A percentile compares a stretch with the other conserved stretches of the same genome.
phyloP scores from a whole-genome alignment of 225 moss, liverwort and hornwort species.

The Antitrichia curtipendula region DNA sequence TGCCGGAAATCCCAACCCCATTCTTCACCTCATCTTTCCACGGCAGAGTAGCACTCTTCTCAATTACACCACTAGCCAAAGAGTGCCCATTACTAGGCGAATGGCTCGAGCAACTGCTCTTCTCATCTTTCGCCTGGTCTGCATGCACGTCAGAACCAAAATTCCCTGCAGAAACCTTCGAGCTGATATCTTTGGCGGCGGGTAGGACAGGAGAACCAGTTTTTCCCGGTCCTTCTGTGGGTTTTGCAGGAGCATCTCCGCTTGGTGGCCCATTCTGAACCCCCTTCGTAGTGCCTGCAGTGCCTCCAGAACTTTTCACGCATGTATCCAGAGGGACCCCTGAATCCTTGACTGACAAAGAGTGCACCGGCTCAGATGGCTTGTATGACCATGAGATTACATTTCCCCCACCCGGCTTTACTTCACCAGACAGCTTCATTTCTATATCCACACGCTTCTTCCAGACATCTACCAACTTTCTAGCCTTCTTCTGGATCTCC shows the following conservation, averaged over 20 bases:
- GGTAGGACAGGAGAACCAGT: conserved; percentile 19
- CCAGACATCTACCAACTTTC: conserved; percentile 91
- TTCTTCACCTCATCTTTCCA: conserved; percentile 90
- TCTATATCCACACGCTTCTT: conserved; percentile 94
- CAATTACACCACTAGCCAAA: conserved; percentile 55
- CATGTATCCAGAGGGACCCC: conserved; percentile 51
- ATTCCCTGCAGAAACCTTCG: conserved; percentile 10
- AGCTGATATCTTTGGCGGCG: conserved; percentile 27
- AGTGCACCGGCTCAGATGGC: conserved; percentile 62
- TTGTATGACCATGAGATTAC: conserved; percentile 62
- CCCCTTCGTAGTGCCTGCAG: conserved; percentile 54
- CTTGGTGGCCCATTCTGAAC: conserved; percentile 38
- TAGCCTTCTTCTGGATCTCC: conserved; percentile 90
- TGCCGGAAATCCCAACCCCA: conserved; percentile 23
- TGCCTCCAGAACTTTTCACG: conserved; percentile 66
- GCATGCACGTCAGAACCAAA: conserved; percentile 24
- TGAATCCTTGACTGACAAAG: conserved; percentile 49
- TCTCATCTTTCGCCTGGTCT: conserved; percentile 67
- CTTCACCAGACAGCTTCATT: conserved; percentile 82
- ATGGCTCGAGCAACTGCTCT: conserved; percentile 56
- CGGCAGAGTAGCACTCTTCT: conserved; percentile 35
- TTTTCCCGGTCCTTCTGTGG: conserved; percentile 31
- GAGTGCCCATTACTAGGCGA: conserved; percentile 72
- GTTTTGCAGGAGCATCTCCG: conserved; percentile 41
- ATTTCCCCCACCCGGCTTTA: conserved; percentile 62